Evolutionary conservation across 371 early-diverging fungal species (phyloP), one percentile per base, ranked within the genome.

Genomic region (Dichotomocladium elegans): DNA sequence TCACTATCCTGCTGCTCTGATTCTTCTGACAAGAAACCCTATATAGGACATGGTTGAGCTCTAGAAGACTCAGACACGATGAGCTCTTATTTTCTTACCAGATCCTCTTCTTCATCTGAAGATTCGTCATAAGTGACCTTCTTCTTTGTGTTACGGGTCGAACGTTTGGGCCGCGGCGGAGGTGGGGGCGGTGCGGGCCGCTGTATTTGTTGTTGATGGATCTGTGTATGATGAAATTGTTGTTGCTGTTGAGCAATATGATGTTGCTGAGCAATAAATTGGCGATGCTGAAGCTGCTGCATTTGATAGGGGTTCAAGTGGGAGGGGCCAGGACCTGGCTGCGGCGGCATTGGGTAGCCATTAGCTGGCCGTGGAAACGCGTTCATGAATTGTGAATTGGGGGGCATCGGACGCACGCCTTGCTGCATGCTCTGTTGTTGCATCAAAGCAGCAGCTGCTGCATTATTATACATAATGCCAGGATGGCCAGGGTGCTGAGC

Each of bases 41-140:
- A 54, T 44, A 30, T 58, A 12, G 42, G n/a, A n/a, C n/a, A n/a
- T n/a, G n/a, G n/a, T n/a, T n/a, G n/a, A n/a, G n/a, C n/a, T n/a
- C n/a, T n/a, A n/a, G n/a, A n/a, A n/a, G n/a, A n/a, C n/a, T n/a
- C n/a, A n/a, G n/a, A n/a, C n/a, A n/a, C n/a, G n/a, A n/a, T n/a
- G n/a, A n/a, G n/a, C n/a, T n/a, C n/a, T 58, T 24, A 25, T 43
- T 14, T 10, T 29, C 21, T 52, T 29, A 49, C 70, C 55, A 64
- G 51, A 19, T 72, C 76, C 9, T 62, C 70, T 48, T 72, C 70
- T 40, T 71, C 77, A 25, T 76, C 73, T 8, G 77, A 72, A 10
- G 77, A 66, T 34, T 68, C 65, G 15, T 76, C 77, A 26, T 76
- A 72, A 30, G 51, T 51, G 7, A 64, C 62, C 43, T 64, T 70